Evolutionary conservation across 2,329 filamentous ascomycete genomes (phyloP).

Genomic region (Lithohypha guttulata): DNA sequence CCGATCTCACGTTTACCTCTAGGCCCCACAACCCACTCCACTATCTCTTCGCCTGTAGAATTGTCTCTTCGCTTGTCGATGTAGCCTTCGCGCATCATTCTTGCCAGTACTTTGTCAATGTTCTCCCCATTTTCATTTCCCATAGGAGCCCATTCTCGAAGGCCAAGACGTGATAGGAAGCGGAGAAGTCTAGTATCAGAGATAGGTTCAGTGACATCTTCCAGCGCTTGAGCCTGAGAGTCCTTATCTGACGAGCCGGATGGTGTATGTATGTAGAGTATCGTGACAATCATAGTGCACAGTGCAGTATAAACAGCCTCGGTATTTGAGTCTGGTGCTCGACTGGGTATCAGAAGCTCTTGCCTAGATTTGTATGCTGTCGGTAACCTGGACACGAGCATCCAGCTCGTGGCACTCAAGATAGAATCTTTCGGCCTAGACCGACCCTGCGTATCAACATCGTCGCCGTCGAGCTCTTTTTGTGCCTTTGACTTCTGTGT

Average conservation of each 20-base stretch:
- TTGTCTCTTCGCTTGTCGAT: slow-evolving; percentile 62
- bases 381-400: slow-evolving; percentile 65
- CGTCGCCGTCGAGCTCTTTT: neutral
- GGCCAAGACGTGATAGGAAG: slow-evolving; percentile 63
- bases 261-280: slow-evolving; percentile 63
- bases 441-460: neutral
- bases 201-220: slow-evolving; percentile 30
- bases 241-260: slow-evolving; percentile 28
- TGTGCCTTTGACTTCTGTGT: slow-evolving; percentile 43
- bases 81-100: slow-evolving; percentile 74
- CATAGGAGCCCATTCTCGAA: slow-evolving; percentile 61
- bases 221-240: neutral
- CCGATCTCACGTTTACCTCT: slow-evolving; percentile 79
- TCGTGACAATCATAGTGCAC: slow-evolving; percentile 66
- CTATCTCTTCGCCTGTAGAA: slow-evolving; percentile 58
- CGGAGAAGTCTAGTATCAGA: slow-evolving; percentile 68
- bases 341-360: slow-evolving; percentile 57
- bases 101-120: slow-evolving; percentile 63
- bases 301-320: slow-evolving; percentile 75
- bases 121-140: slow-evolving; percentile 38
- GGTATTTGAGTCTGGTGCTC: slow-evolving; percentile 51
- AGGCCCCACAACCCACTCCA: slow-evolving; percentile 76
- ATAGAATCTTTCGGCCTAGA: slow-evolving; percentile 37
- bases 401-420: slow-evolving; percentile 54
- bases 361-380: slow-evolving; percentile 50